phyloP scores from a whole-genome alignment of 495 filamentous ascomycete species.

The Hapsidospora chrysogenum region DNA sequence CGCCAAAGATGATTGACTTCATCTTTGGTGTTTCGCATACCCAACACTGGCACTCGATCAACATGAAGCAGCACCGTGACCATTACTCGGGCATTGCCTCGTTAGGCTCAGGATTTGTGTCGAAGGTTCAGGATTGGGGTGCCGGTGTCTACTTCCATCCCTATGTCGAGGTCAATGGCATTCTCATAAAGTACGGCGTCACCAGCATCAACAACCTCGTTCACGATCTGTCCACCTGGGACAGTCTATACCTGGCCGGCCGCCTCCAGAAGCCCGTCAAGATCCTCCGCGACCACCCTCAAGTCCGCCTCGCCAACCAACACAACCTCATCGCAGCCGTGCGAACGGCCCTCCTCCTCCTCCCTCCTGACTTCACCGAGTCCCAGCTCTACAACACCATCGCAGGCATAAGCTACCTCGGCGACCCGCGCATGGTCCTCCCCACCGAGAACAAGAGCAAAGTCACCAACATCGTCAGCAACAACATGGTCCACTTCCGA shows the following conservation, averaged over 20 bases:
- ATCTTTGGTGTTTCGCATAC: constrained; percentile 92
- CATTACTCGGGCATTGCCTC: constrained; percentile 84
- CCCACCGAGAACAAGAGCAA: constrained; percentile 84
- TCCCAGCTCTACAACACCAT: constrained; percentile 79
- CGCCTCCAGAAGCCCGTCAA: constrained; percentile 95
- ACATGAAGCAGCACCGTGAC: constrained; percentile 71
- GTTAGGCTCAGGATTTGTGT: constrained; percentile 68
- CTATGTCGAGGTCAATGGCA: constrained; percentile 88
- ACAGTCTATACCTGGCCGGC: constrained; percentile 84
- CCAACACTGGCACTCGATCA: constrained; percentile 92
- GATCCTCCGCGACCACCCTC: constrained; percentile 84
- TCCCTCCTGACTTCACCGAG: constrained; percentile 74
- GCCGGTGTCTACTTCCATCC: constrained; percentile 97
- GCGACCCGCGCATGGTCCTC: constrained; percentile 82
- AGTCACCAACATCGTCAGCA: constrained; percentile 79
- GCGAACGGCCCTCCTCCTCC: constrained; percentile 70
- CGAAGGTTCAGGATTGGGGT: constrained; percentile 75
- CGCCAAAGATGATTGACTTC: constrained; percentile 94
- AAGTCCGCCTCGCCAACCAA: constrained; percentile 83
- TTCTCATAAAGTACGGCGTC: constrained; percentile 92
- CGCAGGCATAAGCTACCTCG: constrained; percentile 79
- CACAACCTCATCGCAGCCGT: constrained; percentile 85
- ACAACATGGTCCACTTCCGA: constrained; percentile 83
- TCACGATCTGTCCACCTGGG: constrained; percentile 71
- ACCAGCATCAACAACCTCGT: constrained; percentile 84